Evolutionary conservation across 2,329 filamentous ascomycete genomes (phyloP).

Genomic region (Fusarium setosum): DNA sequence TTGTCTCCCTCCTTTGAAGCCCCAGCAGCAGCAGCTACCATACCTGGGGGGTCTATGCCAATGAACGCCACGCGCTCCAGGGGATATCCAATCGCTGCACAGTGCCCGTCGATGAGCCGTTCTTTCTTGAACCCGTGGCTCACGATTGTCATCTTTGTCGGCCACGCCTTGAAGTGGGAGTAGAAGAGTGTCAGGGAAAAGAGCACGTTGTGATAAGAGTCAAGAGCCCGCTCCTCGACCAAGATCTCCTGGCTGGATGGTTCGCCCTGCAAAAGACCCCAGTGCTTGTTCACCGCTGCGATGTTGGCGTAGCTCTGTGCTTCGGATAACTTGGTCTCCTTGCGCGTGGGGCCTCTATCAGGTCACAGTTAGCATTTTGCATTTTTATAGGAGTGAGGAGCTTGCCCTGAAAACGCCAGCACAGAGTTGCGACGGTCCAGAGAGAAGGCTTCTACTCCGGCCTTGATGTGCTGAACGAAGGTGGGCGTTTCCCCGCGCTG

Average conservation of each 20-base stretch:
- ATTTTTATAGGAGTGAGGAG: accelerated
- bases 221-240: slow-evolving; percentile 78
- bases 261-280: slow-evolving; percentile 48
- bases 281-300: slow-evolving; percentile 59
- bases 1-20: slow-evolving; percentile 45
- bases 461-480: slow-evolving; percentile 80
- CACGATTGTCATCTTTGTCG: slow-evolving; percentile 69
- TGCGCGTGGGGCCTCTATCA: slow-evolving; percentile 71
- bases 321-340: slow-evolving; percentile 67
- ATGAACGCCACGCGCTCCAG: slow-evolving; percentile 60
- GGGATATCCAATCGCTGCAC: slow-evolving; percentile 69
- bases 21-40: slow-evolving; percentile 44
- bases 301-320: slow-evolving; percentile 71
- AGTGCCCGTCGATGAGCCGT: slow-evolving; percentile 73
- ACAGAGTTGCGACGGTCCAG: slow-evolving; percentile 57
- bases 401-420: slow-evolving; percentile 79
- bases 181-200: slow-evolving; percentile 73
- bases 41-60: slow-evolving; percentile 72
- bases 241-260: slow-evolving; percentile 52
- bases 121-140: slow-evolving; percentile 76
- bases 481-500: slow-evolving; percentile 83
- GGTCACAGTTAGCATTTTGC: neutral
- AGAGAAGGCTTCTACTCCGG: slow-evolving; percentile 67
- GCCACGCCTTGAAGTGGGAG: slow-evolving; percentile 60
- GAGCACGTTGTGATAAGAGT: slow-evolving; percentile 87